These are phyloP conservation scores for Aspergillus uvarum DNA, from an alignment of 2,329 filamentous ascomycete species.

Conservation along the genomic window DNA sequence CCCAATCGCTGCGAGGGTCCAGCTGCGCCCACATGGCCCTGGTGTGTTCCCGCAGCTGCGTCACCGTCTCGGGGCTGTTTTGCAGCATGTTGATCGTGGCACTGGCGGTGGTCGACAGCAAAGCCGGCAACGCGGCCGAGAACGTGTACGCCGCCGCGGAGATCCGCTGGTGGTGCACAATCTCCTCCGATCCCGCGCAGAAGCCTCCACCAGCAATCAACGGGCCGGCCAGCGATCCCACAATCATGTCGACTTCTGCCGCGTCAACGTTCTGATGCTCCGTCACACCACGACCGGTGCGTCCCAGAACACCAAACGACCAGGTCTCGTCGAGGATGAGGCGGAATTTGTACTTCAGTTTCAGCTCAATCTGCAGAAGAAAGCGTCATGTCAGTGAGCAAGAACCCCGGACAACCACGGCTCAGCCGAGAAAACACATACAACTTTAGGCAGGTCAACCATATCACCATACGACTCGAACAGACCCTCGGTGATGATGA, in stretches of 20 bases:
- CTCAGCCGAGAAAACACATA: conserved; percentile 43
- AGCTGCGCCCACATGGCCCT: conserved; percentile 81
- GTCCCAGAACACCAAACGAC: conserved; percentile 92
- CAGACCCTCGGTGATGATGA: conserved; percentile 92
- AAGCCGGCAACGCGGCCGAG: conserved; percentile 88
- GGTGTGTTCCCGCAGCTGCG: conserved; percentile 80
- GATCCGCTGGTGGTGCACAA: conserved; percentile 94
- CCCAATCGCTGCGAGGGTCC: conserved; percentile 91
- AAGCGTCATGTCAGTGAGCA: conserved; percentile 3
- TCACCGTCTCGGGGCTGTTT: conserved; percentile 78
- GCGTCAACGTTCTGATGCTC: conserved; percentile 97
- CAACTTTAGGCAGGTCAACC: conserved; percentile 79
- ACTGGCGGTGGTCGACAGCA: conserved; percentile 92
- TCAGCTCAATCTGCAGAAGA: conserved; percentile 70
- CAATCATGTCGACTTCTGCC: conserved; percentile 92
- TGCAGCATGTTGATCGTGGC: conserved; percentile 86
- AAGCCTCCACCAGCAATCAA: conserved; percentile 93
- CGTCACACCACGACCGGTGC: conserved; percentile 86
- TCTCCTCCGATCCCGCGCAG: conserved; percentile 86
- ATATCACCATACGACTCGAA: conserved; percentile 90
- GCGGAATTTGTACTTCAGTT: conserved; percentile 96
- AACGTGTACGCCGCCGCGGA: conserved; percentile 91
- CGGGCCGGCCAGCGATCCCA: conserved; percentile 86
- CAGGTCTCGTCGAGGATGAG: conserved; percentile 96
- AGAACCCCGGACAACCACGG: conserved; percentile 1